phyloP scores from a whole-genome alignment of 768 basidiomycete species.

The Pleurotus tuoliensis region DNA sequence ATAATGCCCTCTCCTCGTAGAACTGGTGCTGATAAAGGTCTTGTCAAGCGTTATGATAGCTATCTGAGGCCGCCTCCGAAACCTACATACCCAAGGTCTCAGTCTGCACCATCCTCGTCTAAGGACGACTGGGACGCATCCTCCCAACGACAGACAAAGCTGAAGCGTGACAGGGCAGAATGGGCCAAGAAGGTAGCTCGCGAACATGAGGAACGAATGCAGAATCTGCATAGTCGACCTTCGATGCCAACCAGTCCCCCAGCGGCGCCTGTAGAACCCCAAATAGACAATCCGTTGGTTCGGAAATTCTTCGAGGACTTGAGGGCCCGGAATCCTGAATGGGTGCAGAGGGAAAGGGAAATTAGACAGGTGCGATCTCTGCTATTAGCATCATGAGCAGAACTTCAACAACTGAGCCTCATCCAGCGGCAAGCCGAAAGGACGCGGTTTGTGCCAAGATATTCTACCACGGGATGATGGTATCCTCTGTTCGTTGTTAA shows the following conservation, averaged over 20 bases:
- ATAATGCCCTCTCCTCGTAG: too few species aligned
- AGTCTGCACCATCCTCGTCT: neutral
- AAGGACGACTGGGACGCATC: conserved; percentile 19
- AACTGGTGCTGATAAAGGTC: neutral
- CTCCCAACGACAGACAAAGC: conserved; percentile 35
- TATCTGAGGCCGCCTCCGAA: neutral
- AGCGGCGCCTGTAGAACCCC: conserved; percentile 37
- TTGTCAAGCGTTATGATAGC: neutral
- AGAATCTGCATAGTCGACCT: conserved; percentile 23
- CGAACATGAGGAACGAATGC: conserved; percentile 47
- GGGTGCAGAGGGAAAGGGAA: conserved; percentile 51
- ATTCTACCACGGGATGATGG: neutral
- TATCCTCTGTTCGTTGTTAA: neutral
- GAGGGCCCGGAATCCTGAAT: conserved; percentile 55
- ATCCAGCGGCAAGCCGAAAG: conserved; percentile 10
- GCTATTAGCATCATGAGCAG: neutral
- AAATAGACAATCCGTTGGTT: conserved; percentile 37
- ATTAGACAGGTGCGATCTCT: conserved; percentile 40
- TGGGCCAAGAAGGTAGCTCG: conserved; percentile 51
- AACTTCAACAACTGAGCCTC: neutral
- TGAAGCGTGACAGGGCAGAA: conserved; percentile 46
- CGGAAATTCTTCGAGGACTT: conserved; percentile 55
- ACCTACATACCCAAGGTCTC: neutral
- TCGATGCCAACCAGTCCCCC: neutral
- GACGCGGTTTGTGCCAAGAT: conserved; percentile 1